Conservation (phyloP, 345 rosid species). For the Alliaria petiolata region DNA sequence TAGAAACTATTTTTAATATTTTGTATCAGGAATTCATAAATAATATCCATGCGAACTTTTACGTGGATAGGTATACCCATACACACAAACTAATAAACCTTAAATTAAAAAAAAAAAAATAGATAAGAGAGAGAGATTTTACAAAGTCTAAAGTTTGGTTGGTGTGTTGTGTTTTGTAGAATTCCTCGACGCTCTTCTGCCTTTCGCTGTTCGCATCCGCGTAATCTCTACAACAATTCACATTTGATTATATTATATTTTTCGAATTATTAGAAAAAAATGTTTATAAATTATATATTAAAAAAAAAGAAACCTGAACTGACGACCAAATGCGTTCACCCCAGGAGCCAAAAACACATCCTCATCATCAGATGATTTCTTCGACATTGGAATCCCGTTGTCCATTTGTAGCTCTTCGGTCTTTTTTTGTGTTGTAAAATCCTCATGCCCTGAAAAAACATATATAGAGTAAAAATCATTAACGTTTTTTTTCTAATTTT, state of each 20-base stretch:
- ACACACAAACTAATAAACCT: background rate
- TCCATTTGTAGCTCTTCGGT: conserved; percentile 44
- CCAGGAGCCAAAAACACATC: conserved; percentile 47
- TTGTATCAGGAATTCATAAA: background rate
- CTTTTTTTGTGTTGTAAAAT: conserved; percentile 9
- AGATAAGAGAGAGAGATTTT: conserved; percentile 26
- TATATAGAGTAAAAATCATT: background rate
- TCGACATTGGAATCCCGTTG: conserved; percentile 5
- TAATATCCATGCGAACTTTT: background rate
- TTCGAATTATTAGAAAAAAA: background rate
- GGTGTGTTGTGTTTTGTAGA: conserved; percentile 52
- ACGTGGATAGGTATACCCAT: background rate
- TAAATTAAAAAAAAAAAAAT: background rate
- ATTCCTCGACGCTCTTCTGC: conserved; percentile 50
- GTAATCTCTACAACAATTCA: conserved; percentile 38
- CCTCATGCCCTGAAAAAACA: conserved; percentile 10
- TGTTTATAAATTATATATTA: background rate
- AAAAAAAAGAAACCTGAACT: conserved; percentile 9
- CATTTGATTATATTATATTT: background rate
- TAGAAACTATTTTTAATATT: no score
- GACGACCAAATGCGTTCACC: conserved; percentile 51
- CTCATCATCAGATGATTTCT: conserved; percentile 9
- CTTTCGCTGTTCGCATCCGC: conserved; percentile 39
- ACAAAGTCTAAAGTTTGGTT: conserved; percentile 61
- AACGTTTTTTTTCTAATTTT: no score